Evolutionary conservation across 805 yeast genomes (phyloP).

Genomic region (Schwanniomyces sp.): DNA sequence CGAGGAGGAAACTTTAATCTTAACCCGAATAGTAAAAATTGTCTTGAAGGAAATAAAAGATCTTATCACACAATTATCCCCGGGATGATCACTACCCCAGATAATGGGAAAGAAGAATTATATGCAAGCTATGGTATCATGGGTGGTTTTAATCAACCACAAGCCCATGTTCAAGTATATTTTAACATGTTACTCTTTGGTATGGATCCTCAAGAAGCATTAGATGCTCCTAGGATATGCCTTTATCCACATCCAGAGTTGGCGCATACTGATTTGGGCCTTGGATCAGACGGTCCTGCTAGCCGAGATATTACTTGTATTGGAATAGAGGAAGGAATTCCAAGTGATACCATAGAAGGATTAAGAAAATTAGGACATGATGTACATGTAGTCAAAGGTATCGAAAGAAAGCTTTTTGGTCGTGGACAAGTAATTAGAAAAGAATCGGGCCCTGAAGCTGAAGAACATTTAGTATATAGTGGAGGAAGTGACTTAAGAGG

Average conservation of each 20-base stretch:
- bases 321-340: constrained; percentile 64
- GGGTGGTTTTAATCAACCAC: constrained; percentile 90
- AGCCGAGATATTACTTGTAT: constrained; percentile 59
- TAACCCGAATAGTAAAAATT: constrained; percentile 55
- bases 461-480: constrained; percentile 49
- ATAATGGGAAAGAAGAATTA: constrained; percentile 29
- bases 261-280: constrained; percentile 45
- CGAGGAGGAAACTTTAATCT: constrained; percentile 76
- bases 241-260: constrained; percentile 51
- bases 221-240: constrained; percentile 75
- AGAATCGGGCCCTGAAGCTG: constrained; percentile 22
- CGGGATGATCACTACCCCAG: constrained; percentile 63
- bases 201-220: constrained; percentile 67
- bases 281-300: constrained; percentile 66
- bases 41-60: constrained; percentile 66
- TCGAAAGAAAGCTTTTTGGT: constrained; percentile 50
- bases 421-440: constrained; percentile 72
- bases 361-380: constrained; percentile 59
- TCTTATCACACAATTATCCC: constrained; percentile 86
- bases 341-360: constrained; percentile 42
- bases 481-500: constrained; percentile 83
- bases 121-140: constrained; percentile 76
- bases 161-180: constrained; percentile 78
- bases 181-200: constrained; percentile 64
- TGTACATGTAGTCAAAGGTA: constrained; percentile 43